Conservation (phyloP, 768 basidiomycete genomes). For the Suillus clintonianus region DNA sequence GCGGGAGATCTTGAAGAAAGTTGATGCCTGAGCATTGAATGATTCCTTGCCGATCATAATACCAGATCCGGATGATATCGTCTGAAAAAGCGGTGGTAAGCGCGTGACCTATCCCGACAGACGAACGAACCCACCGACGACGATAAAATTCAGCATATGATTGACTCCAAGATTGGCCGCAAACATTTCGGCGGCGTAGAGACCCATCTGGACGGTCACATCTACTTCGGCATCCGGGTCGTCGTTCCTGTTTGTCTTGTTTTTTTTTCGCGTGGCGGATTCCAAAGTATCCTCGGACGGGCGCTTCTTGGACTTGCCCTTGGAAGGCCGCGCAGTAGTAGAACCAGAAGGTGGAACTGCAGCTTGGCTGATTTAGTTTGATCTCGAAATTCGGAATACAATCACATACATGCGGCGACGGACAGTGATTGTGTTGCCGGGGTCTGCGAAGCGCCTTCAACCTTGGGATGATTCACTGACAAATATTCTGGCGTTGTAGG, state of each 20-base stretch:
- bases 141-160: too few species aligned
- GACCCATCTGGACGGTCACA: background rate
- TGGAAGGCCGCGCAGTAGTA: background rate
- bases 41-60: too few species aligned
- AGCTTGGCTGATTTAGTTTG: background rate
- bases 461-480: too few species aligned
- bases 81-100: too few species aligned
- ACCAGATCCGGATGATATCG: too few species aligned
- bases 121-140: too few species aligned
- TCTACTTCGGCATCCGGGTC: background rate
- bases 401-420: background rate
- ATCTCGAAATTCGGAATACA: background rate
- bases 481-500: too few species aligned
- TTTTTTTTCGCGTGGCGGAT: background rate
- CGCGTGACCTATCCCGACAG: too few species aligned
- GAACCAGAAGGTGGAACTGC: background rate
- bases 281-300: background rate
- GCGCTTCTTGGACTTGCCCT: background rate
- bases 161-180: background rate
- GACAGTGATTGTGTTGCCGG: too few species aligned
- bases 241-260: background rate
- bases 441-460: too few species aligned
- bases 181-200: slow-evolving; percentile 6
- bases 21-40: too few species aligned
- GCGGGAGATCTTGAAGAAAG: too few species aligned